Percentiles rank a stretch among this genome's conserved stretches.
Evolutionary conservation across 345 rosid genomes (phyloP).

Genomic region (Euphorbia pulcherrima): DNA sequence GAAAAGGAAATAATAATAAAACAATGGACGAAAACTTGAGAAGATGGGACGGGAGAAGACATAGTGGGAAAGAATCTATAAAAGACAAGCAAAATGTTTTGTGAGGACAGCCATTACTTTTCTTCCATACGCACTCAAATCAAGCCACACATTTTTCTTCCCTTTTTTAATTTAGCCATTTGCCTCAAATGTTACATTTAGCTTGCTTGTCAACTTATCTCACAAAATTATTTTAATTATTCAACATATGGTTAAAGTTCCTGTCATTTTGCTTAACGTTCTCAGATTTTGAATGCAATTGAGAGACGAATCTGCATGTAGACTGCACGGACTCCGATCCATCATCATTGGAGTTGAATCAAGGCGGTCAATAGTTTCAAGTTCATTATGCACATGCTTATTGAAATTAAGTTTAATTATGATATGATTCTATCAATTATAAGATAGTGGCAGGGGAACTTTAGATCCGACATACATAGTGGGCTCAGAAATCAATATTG

Average conservation of each 20-base stretch:
- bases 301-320: not conserved
- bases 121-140: slow-evolving; percentile 14
- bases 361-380: not conserved
- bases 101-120: slow-evolving; percentile 19
- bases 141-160: not conserved
- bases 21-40: slow-evolving; percentile 8
- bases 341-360: not conserved
- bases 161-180: not conserved
- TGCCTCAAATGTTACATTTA: not conserved
- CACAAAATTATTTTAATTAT: not conserved
- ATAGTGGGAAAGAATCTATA: slow-evolving; percentile 25
- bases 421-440: not conserved
- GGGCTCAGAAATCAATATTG: not conserved
- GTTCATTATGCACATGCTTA: not conserved
- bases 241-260: not conserved
- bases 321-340: not conserved
- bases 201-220: not conserved
- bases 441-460: not conserved
- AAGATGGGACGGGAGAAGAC: slow-evolving; percentile 10
- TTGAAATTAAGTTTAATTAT: not conserved
- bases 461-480: slow-evolving; percentile 3
- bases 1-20: not conserved
- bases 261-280: not conserved
- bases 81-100: slow-evolving; percentile 23
- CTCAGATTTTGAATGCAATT: not conserved